Evolutionary conservation across 2,329 filamentous ascomycete species (phyloP).

Genomic region (Alternaria brassicicola): DNA sequence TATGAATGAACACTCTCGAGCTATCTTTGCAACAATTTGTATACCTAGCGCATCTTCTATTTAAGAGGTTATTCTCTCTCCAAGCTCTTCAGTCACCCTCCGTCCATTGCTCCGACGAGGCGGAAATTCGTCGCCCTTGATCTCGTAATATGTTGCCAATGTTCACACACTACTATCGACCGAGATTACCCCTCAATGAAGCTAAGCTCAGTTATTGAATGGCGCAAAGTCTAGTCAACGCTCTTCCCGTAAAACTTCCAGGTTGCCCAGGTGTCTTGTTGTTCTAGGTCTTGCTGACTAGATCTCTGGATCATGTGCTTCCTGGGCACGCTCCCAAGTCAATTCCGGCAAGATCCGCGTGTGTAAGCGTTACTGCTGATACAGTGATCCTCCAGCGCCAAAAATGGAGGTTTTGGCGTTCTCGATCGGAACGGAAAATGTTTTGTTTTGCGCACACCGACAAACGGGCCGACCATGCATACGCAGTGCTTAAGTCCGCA

Average conservation of each 20-base stretch:
- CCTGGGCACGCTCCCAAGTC: neutral
- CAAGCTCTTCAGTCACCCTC: neutral
- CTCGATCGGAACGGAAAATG: neutral
- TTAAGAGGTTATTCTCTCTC: neutral
- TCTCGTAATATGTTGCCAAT: neutral
- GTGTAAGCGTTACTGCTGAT: neutral
- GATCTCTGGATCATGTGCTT: too few relatives aligned
- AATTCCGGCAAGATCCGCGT: neutral
- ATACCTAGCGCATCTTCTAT: neutral
- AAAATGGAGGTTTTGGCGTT: neutral
- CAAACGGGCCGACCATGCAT: neutral
- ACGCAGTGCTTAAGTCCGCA: neutral
- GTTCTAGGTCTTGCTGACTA: neutral
- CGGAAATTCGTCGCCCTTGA: neutral
- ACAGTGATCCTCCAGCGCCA: neutral
- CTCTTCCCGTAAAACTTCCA: neutral
- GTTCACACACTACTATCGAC: neutral
- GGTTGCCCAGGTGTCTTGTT: neutral
- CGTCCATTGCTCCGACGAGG: neutral
- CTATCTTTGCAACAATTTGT: neutral
- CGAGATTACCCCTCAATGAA: neutral
- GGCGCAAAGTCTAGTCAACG: neutral
- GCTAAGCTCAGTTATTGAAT: neutral
- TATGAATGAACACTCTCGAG: neutral
- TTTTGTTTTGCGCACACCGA: neutral